Evolutionary conservation across 805 yeast species (phyloP).

Genomic region (Pichia paraexigua): DNA sequence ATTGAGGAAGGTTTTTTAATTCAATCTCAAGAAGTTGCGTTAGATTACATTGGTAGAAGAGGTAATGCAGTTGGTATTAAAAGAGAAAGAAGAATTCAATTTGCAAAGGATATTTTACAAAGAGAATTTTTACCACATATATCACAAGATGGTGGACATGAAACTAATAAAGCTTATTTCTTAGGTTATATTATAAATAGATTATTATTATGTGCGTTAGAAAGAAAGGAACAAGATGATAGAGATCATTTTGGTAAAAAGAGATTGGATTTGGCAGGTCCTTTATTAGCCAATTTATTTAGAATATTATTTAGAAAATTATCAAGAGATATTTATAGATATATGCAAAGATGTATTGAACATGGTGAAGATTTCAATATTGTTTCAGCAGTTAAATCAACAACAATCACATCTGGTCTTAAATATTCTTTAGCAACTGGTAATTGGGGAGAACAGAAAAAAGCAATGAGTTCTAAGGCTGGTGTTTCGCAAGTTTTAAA

Average conservation of each 20-base stretch:
- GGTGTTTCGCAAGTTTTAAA: constrained; percentile 99
- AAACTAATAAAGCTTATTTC: constrained; percentile 93
- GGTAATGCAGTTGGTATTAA: constrained; percentile 94
- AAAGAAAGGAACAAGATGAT: constrained; percentile 96
- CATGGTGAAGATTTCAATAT: constrained; percentile 94
- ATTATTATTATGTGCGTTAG: constrained; percentile 88
- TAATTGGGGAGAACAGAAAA: constrained; percentile 99
- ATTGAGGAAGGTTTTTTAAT: constrained; percentile 98
- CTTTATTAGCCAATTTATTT: constrained; percentile 90
- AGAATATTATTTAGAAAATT: constrained; percentile 88
- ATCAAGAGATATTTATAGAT: constrained; percentile 93
- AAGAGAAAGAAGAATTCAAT: constrained; percentile 96
- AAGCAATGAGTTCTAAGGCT: constrained; percentile 97
- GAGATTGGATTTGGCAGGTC: constrained; percentile 98
- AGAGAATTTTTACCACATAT: constrained; percentile 96
- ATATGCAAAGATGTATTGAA: constrained; percentile 98
- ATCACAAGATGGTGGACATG: constrained; percentile 95
- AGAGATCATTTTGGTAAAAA: constrained; percentile 99
- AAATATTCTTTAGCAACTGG: constrained; percentile 98
- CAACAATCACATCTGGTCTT: constrained; percentile 94
- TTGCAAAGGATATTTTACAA: constrained; percentile 93
- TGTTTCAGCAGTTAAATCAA: constrained; percentile 93
- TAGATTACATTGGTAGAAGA: constrained; percentile 97
- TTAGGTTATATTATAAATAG: constrained; percentile 97
- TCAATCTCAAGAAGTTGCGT: constrained; percentile 96